phyloP scores from a whole-genome alignment of 1,284 basidiomycete genomes.

The Tilletia setariae region DNA sequence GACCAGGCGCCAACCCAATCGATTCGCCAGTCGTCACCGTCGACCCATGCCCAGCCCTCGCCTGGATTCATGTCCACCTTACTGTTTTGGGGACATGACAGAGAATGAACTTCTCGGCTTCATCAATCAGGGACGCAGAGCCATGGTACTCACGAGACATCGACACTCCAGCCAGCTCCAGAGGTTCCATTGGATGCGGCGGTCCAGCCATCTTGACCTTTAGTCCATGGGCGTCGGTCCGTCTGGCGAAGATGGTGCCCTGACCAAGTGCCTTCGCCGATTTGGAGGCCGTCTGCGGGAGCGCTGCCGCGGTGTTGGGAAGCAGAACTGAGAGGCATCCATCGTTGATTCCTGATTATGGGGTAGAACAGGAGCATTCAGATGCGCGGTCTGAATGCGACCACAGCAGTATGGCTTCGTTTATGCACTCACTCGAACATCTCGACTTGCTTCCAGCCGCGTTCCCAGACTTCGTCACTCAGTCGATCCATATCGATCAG shows the following conservation, averaged over 20 bases:
- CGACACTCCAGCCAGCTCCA: constrained; percentile 33
- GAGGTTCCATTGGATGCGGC: constrained; percentile 22
- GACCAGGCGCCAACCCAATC: constrained; percentile 52
- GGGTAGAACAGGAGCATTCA: neutral
- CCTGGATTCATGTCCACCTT: constrained; percentile 45
- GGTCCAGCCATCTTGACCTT: constrained; percentile 45
- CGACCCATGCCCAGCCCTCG: constrained; percentile 48
- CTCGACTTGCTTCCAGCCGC: constrained; percentile 50
- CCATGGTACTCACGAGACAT: constrained; percentile 33
- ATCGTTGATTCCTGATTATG: constrained; percentile 5
- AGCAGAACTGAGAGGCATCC: constrained; percentile 8
- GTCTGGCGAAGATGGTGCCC: constrained; percentile 13
- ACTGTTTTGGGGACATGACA: constrained; percentile 24
- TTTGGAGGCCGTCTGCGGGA: neutral
- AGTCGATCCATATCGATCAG: constrained; percentile 47
- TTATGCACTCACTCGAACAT: constrained; percentile 34
- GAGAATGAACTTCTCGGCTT: neutral
- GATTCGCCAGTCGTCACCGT: constrained; percentile 52
- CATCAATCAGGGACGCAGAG: neutral
- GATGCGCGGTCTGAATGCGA: neutral
- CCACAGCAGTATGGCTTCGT: too few species aligned
- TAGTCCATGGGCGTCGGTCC: constrained; percentile 40
- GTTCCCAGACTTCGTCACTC: constrained; percentile 46
- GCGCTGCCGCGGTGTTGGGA: neutral
- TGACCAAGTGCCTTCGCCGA: constrained; percentile 11